Base-by-base conservation (phyloP, 345 rosid species). In the Melastoma malabathricum region DNA sequence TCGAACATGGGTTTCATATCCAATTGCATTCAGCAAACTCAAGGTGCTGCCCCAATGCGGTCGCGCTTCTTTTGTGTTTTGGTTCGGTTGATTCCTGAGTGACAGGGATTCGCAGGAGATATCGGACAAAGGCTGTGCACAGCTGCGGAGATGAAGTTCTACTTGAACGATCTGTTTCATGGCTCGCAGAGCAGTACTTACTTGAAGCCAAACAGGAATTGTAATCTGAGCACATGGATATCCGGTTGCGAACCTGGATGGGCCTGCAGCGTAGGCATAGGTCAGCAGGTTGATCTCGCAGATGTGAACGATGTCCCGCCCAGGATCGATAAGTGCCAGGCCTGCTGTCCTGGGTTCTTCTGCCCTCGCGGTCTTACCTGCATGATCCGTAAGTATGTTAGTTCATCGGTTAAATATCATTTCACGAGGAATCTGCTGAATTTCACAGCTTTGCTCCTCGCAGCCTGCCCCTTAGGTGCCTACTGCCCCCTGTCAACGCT, bases 181-280 rank as follows among this genome's bases (percentile, higher is more conserved):
- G 34, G 67, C 48, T 57, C 84, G 34, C 59, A 20, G 34, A 51
- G 47, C 45, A 59, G 58, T 19, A 61, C 58, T 52, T 48, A 65
- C 66, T 65, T 86, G 74, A 74, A 62, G 71, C 78, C 82, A 18
- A 90, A 84, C 74, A 59, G 12, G 48, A 84, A 90, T 57, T 90
- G 98, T 62, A 86, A 90, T 68, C 64, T 87, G 61, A 84, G 85
- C 34, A 69, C 85, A 16, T 86, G 94, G 98, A 62, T 74, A 58
- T 59, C 89, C 52, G 98, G 98, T 49, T 90, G 98, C 76, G 98
- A 90, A 57, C 93, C 98, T 5, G 96, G 98, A 50, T 90, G 98
- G 98, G 82, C 81, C 50, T 90, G 98, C 69, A 77, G 85, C 62
- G 48, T 59, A 20, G 81, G 67, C 46, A 51, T n/a, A 25, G 51